These are phyloP conservation scores for Aleurites moluccanus DNA, from an alignment of 441 rosid species.

Conservation along the genomic window DNA sequence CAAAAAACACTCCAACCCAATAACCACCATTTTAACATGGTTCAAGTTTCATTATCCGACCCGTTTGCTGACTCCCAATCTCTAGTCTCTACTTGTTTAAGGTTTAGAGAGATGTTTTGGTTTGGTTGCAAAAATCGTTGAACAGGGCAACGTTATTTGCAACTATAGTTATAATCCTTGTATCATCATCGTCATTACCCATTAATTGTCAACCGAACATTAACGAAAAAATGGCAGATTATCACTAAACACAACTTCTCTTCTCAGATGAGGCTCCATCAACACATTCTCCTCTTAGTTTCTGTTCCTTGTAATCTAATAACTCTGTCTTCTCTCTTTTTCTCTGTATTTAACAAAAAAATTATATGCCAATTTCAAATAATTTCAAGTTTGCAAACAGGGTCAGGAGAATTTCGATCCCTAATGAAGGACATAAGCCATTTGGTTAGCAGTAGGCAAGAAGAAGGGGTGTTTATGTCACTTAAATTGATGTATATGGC, in stretches of 20 bases:
- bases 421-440: constrained; percentile 61
- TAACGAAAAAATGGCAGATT: constrained; percentile 56
- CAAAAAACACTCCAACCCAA: no score
- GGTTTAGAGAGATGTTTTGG: no score
- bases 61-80: no score
- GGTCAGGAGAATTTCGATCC: constrained; percentile 91
- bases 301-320: constrained; percentile 65
- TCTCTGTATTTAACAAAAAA: background rate
- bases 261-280: constrained; percentile 74
- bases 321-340: no score
- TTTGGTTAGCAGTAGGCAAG: constrained; percentile 27
- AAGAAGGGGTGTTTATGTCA: constrained; percentile 39
- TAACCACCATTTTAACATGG: no score
- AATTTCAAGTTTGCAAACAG: constrained; percentile 33
- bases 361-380: constrained; percentile 1
- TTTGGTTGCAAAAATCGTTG: background rate
- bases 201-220: constrained; percentile 26
- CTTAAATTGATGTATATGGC: constrained; percentile 58
- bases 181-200: background rate
- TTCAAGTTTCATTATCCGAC: no score
- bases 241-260: constrained; percentile 76
- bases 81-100: no score
- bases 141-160: background rate
- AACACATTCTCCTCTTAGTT: constrained; percentile 69
- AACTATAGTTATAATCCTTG: background rate